Conservation (phyloP, 1,284 basidiomycete genomes). For the Xanthoconium separans region DNA sequence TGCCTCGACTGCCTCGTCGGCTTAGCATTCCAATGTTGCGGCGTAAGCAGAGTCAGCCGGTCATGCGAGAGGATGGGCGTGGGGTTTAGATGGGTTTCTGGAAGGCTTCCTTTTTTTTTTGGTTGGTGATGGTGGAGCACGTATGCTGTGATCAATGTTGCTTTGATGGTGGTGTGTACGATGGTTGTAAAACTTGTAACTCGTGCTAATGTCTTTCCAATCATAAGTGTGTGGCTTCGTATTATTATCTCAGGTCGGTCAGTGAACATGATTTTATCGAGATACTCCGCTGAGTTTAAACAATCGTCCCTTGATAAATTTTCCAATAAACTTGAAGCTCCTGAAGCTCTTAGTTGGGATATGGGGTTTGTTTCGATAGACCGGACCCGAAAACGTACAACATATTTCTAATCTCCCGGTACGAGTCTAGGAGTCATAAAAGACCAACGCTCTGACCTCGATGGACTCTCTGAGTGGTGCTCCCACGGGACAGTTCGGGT, state of each 20-base stretch:
- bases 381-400: too few species aligned
- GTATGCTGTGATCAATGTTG: background rate
- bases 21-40: conserved; percentile 32
- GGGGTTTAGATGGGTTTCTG: background rate
- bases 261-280: too few species aligned
- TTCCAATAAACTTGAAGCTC: too few species aligned
- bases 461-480: conserved; percentile 38
- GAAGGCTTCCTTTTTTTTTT: background rate
- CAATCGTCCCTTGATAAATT: too few species aligned
- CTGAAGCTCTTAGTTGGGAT: too few species aligned
- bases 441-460: conserved; percentile 28
- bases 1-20: conserved; percentile 28
- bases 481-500: conserved; percentile 35
- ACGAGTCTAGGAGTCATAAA: background rate
- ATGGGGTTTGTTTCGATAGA: too few species aligned
- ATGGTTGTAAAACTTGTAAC: background rate
- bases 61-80: conserved; percentile 1
- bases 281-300: too few species aligned
- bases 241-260: too few species aligned
- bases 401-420: too few species aligned
- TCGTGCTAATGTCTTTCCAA: too few species aligned
- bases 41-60: conserved; percentile 26
- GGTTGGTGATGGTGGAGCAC: background rate
- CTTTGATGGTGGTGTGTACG: background rate
- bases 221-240: too few species aligned